Base-by-base conservation (phyloP, 2,329 filamentous ascomycete species). In the Clathrospora elynae region DNA sequence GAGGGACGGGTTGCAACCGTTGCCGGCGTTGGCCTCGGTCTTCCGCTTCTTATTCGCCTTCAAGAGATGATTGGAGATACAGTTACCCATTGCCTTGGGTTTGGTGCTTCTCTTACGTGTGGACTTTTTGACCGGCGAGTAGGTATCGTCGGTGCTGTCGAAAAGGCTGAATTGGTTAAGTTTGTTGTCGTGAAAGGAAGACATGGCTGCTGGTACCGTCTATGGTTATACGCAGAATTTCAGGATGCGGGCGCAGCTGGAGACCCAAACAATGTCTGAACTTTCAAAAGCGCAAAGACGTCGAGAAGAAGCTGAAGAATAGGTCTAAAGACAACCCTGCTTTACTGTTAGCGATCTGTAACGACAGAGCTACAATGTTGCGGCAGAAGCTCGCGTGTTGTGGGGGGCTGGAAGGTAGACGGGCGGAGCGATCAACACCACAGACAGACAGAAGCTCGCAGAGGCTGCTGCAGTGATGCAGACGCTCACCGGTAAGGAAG, bases 91-190 rank as follows among this genome's bases (percentile, higher is more conserved):
- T n/a, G n/a, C n/a, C n/a, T n/a, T n/a, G n/a, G n/a, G n/a, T n/a
- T n/a, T n/a, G n/a, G n/a, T n/a, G n/a, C 1, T 5, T 14, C 19
- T 14, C 19, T 37, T 16, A 13, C 18, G 6, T 6, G 17, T 12
- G 6, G n/a, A 14, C 7, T 24, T 33, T 7, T 14, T 28, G 20
- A 11, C 10, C 1, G 26, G 32, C 4, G 25, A 19, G 13, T 25
- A 29, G 18, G n/a, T 8, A 19, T 10, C 4, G 6, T 44, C 35
- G 11, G 40, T 31, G n/a, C 29, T 28, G 14, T 45, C 29, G 5
- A 48, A 48, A 7, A 53, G 14, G 28, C 43, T 32, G 23, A 48
- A 31, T 41, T 31, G 42, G 22, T 48, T 51, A 24, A 53, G 47
- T 25, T 49, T 13, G 33, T 55, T 51, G 34, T 55, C 34, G 22